Evolutionary conservation across 495 filamentous ascomycete species (phyloP).

Genomic region (Hyaloscypha hepaticicola): DNA sequence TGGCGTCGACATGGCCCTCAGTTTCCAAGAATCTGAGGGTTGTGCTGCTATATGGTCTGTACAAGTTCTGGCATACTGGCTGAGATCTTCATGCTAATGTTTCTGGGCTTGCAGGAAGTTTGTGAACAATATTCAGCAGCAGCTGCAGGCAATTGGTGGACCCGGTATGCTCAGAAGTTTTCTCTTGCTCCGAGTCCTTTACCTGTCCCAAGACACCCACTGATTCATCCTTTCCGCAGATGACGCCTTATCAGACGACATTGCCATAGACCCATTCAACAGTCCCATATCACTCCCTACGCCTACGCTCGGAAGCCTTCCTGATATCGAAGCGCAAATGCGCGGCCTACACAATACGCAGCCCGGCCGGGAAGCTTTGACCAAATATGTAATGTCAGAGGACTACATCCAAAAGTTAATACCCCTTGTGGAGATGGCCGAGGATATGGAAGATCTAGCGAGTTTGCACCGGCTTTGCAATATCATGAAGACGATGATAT

Average conservation of each 20-base stretch:
- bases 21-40: conserved; percentile 96
- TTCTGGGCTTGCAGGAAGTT: conserved; percentile 67
- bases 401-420: conserved; percentile 88
- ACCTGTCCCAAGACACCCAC: not conserved
- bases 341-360: conserved; percentile 70
- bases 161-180: conserved; percentile 11
- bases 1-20: conserved; percentile 94
- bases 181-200: not conserved
- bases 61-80: not conserved
- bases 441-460: conserved; percentile 81
- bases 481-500: conserved; percentile 94
- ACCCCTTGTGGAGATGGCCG: conserved; percentile 78
- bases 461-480: conserved; percentile 93
- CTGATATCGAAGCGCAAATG: conserved; percentile 80
- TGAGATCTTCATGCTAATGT: not conserved
- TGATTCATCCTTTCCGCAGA: conserved; percentile 51
- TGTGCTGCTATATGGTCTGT: conserved; percentile 86
- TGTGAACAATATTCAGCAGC: conserved; percentile 78
- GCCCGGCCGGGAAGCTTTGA: conserved; percentile 80
- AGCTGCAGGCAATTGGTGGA: conserved; percentile 42
- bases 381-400: conserved; percentile 78
- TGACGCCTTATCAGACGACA: conserved; percentile 87
- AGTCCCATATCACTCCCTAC: conserved; percentile 71
- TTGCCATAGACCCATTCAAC: conserved; percentile 59
- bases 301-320: conserved; percentile 74